A percentile compares a stretch with the other conserved stretches of the same genome.
These are phyloP conservation scores for Lecanosticta acicola DNA, from an alignment of 2,329 filamentous ascomycete genomes.

Conservation along the genomic window DNA sequence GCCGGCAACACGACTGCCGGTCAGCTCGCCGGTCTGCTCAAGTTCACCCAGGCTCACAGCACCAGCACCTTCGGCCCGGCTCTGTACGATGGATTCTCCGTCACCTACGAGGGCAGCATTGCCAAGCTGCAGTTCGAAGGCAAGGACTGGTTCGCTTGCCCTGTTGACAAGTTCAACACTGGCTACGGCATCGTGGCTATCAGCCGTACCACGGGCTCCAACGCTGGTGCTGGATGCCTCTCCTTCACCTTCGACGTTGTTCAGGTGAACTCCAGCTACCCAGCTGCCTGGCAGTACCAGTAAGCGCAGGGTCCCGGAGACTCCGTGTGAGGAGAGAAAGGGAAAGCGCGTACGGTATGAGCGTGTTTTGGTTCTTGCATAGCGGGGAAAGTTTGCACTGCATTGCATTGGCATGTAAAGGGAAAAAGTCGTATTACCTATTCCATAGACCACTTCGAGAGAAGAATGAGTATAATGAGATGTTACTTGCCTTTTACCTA, in stretches of 20 bases:
- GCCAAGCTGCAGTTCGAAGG: slow-evolving; percentile 13
- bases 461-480: too few relatives aligned
- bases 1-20: slow-evolving; percentile 8
- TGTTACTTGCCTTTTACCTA: too few relatives aligned
- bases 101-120: slow-evolving; percentile 9
- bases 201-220: slow-evolving; percentile 4
- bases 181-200: slow-evolving; percentile 11
- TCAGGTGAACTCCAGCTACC: slow-evolving; percentile 1
- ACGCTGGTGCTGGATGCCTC: slow-evolving; percentile 10
- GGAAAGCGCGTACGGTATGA: background rate
- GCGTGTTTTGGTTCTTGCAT: background rate
- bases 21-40: slow-evolving; percentile 21
- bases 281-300: slow-evolving; percentile 12
- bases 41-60: slow-evolving; percentile 29
- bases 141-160: slow-evolving; percentile 16
- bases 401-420: background rate
- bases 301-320: background rate
- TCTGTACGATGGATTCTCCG: slow-evolving; percentile 19
- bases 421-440: background rate
- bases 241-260: slow-evolving; percentile 11
- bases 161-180: slow-evolving; percentile 8
- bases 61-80: slow-evolving; percentile 21
- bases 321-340: background rate
- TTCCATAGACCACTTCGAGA: too few relatives aligned
- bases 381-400: background rate